Percentiles rank a stretch among this genome's conserved stretches.
Conservation (phyloP, 371 early-diverging fungal genomes). For the Mortierella sp. region DNA sequence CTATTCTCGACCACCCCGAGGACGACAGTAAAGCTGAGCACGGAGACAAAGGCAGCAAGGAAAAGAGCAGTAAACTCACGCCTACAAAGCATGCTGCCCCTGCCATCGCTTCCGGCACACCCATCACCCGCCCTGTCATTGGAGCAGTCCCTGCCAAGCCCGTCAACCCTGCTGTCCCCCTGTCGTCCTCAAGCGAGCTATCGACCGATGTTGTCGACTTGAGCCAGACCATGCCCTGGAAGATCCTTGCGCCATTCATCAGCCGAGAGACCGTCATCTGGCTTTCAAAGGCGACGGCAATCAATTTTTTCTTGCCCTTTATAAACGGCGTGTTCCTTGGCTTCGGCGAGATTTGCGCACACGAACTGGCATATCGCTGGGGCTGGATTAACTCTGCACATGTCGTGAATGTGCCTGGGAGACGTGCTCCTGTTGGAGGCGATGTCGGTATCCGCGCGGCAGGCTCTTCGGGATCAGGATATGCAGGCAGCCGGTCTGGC, state of each 20-base stretch:
- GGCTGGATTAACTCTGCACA: slow-evolving; percentile 71
- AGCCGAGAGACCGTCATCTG: slow-evolving; percentile 48
- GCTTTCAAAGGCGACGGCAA: slow-evolving; percentile 59
- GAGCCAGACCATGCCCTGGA: slow-evolving; percentile 59
- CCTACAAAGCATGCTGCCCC: slow-evolving; percentile 5
- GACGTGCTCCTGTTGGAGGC: slow-evolving; percentile 40
- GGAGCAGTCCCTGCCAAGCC: not conserved
- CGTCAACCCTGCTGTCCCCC: slow-evolving; percentile 4
- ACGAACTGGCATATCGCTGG: slow-evolving; percentile 81
- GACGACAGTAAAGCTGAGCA: slow-evolving; percentile 14
- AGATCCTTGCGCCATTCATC: slow-evolving; percentile 41
- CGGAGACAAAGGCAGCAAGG: not conserved
- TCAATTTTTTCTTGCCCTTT: slow-evolving; percentile 79
- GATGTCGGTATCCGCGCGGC: slow-evolving; percentile 38
- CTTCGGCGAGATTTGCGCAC: slow-evolving; percentile 87
- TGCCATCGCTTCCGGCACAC: not conserved
- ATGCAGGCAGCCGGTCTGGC: slow-evolving; percentile 49
- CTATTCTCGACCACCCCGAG: slow-evolving; percentile 42
- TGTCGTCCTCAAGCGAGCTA: slow-evolving; percentile 14
- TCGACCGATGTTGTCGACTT: slow-evolving; percentile 38
- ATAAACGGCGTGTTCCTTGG: slow-evolving; percentile 87
- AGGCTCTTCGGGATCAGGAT: slow-evolving; percentile 28
- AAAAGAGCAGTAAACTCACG: not conserved
- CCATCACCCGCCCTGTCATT: slow-evolving; percentile 8
- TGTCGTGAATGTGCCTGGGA: slow-evolving; percentile 38